Base-by-base conservation (phyloP, 2,329 filamentous ascomycete genomes). In the Sporothrix pseudoabietina region DNA sequence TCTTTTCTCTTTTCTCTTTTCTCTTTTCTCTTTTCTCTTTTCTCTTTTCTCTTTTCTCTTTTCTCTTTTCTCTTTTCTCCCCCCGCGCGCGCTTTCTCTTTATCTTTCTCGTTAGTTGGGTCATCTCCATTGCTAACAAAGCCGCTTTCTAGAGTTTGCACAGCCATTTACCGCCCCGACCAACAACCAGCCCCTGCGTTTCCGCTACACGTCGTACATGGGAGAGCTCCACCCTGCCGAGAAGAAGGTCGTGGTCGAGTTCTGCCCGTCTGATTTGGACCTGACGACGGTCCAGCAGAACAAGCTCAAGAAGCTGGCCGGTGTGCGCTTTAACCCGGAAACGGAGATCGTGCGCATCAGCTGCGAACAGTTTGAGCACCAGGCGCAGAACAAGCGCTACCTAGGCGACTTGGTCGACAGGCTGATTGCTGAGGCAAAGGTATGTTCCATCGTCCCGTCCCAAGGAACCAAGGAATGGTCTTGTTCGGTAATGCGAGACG, bases 301-400 rank as follows among this genome's bases (percentile, higher is more conserved):
- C 79, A 99, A 98, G 82, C 87, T 99, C 75, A 91, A 92, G 82
- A 98, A 98, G 84, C 87, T 99, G 61, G 90, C 88, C 26, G 97
- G 96, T 1, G 82, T 90, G 19, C 91, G 96, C 76, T 98, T 94
- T 86, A 96, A 98, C 84, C 95, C 94, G 0, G 87, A 91, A 77
- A 94, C 86, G 72, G 89, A 94, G 78, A 84, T 93, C 74, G 86
- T 98, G 78, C 94, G 93, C 83, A 97, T 99, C 87, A 94, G 92
- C 80, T 93, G 92, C 83, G 96, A 98, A 82, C 90, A 91, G 80
- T 97, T 92, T 81, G 90, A 93, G 80, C 92, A 94, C 72, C 92
- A 94, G 80, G 93, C 94, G 22, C 94, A 98, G 84, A 99, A 99
- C 85, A 99, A 98, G 87, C 90, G 93, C n/a, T 96, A 96, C 81